Base-by-base conservation (phyloP, 352 stramenopile genomes). In the Pythium rishiriense region DNA sequence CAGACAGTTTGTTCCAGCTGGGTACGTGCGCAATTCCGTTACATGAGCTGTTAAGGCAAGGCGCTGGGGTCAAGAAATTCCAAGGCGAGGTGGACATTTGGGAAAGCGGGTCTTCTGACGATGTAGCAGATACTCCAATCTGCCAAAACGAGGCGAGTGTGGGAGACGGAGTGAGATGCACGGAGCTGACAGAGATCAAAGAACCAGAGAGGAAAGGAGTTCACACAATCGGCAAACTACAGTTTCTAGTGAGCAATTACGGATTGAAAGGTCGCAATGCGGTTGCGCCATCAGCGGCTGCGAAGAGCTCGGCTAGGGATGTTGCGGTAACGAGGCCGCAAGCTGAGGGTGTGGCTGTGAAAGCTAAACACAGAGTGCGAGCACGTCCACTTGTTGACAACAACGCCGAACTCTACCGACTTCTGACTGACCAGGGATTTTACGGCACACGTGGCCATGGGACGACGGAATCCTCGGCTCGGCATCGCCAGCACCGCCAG, bases 231-330 rank as follows among this genome's bases (percentile, higher is more conserved):
- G 87, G 88, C 5, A 78, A 83, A 31, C 66, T 98, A 4, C 89
- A 98, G 58, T 66, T 98, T 15, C 66, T 98, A 14, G 76, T 97
- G 59, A 94, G 84, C 60, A 97, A 97, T 66, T 95, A 94, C 48
- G 92, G 82, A 14, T 42, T 87, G 4, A 89, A 85, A 59, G 82
- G 82, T 7, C 52, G 25, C 8, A 53, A 72, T 41, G 33, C 31
- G 4, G 25, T 66, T 5, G 24, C 46, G 14, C 17, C 46, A 14
- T 67, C 66, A 17, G 25, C 54, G 15, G 9, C 58, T 26, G 33
- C 4, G 0, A 53, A 14, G 0, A 31, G 22, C 17, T 21, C 33
- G 10, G 4, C 24, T 11, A 12, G 8, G 6, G 15, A 24, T 24
- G 39, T 3, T 11, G 15, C 15, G 1, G 43, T 43, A 17, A 58